These are phyloP conservation scores for Ilex paraguariensis DNA, from an alignment of 305 asterid genomes.

Conservation along the genomic window DNA sequence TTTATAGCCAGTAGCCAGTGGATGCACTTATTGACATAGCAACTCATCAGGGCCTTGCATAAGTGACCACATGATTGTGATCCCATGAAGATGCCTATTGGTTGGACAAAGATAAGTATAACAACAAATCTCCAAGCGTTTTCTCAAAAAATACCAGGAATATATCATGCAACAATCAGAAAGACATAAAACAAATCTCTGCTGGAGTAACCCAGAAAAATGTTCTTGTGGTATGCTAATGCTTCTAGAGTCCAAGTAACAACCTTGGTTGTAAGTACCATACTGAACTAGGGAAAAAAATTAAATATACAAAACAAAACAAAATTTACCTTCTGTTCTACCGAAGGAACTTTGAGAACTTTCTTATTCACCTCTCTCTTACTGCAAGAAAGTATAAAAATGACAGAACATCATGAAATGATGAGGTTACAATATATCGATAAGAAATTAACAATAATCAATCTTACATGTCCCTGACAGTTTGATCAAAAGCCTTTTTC, in stretches of 20 bases:
- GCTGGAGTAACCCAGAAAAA: too few species aligned
- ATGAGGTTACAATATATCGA: background rate
- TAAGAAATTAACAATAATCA: conserved; percentile 1
- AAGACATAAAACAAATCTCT: too few species aligned
- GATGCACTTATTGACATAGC: too few species aligned
- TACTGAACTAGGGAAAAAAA: background rate
- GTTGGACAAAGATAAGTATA: too few species aligned
- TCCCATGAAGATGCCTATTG: too few species aligned
- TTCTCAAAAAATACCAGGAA: too few species aligned
- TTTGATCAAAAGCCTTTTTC: conserved; percentile 96
- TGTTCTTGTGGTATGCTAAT: background rate
- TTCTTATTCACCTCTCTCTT: conserved; percentile 97
- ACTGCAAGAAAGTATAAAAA: conserved; percentile 45
- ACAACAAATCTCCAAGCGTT: too few species aligned
- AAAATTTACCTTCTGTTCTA: conserved; percentile 77
- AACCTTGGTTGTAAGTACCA: background rate
- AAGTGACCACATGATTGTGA: too few species aligned
- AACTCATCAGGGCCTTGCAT: too few species aligned
- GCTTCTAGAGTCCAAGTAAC: background rate
- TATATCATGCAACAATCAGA: too few species aligned
- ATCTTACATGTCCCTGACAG: conserved; percentile 90
- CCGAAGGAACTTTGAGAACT: conserved; percentile 90
- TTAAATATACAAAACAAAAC: background rate
- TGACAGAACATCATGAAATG: background rate
- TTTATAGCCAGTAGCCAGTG: too few species aligned